Evolutionary conservation across 23 red algal genomes (phyloP), one percentile per base, ranked within the genome.

Genomic region (Gracilaria caudata): DNA sequence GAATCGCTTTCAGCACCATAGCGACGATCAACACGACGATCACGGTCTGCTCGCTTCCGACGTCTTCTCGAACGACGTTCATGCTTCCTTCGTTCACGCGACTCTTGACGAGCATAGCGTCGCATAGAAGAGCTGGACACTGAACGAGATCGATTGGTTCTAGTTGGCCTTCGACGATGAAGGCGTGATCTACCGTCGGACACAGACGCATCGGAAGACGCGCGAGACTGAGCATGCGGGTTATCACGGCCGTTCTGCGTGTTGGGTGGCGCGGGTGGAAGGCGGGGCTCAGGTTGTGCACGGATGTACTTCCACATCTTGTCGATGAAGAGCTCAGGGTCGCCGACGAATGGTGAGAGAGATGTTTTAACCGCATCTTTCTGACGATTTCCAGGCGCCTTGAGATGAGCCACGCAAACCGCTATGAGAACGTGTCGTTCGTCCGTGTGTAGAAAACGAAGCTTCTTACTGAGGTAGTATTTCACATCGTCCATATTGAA

Each of bases 381-480:
- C 8, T 26, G 70, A 47, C 33, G 29, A 29, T 75, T 47, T 75
- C 39, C 70, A 7, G 70, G 40, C 21, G 39, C 70, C 24, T 47
- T 75, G 70, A 75, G 70, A 75, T 75, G 70, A 2, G 70, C 70
- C 37, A 49, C 43, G 70, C 70, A 75, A 11, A 75, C 43, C 0
- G 70, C 70, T 0, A 75, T 75, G 43, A 75, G 39, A 75, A 75
- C 70, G 70, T 75, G 70, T 32, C 70, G 34, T 75, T 75, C 70
- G 43, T 36, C 33, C 7, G 70, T 49, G 19, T 36, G 70, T 24
- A 75, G 38, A 24, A 75, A 75, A 34, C 70, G 70, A 47, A 75
- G 40, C 43, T 75, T 75, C 40, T 29, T 75, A 29, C 25, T 47
- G n/a, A 75, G 70, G 24, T 75, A 75, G 70, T 75, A 29, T 47